Percentiles rank a stretch among this genome's conserved stretches.
Evolutionary conservation across 768 basidiomycete genomes (phyloP).

Genomic region (Boletus pseudo-olivaceus): DNA sequence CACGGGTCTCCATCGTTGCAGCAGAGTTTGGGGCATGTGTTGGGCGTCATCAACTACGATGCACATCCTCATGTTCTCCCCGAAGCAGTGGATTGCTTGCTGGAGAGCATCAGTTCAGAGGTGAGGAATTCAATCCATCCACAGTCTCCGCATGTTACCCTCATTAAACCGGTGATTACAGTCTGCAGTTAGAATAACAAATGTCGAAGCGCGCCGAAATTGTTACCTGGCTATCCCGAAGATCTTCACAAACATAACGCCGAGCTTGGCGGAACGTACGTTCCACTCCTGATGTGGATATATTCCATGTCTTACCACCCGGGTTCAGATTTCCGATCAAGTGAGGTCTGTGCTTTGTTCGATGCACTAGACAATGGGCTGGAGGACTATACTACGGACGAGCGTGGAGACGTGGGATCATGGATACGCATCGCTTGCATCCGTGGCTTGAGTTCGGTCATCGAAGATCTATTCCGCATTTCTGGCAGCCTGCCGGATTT

Average conservation of each 20-base stretch:
- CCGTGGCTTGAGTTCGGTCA: constrained; percentile 54
- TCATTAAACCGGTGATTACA: constrained; percentile 23
- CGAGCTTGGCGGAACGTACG: constrained; percentile 46
- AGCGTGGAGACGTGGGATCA: constrained; percentile 95
- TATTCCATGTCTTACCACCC: constrained; percentile 10
- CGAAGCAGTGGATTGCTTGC: constrained; percentile 54
- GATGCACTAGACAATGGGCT: constrained; percentile 66
- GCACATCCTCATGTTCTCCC: constrained; percentile 50
- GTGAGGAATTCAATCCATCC: constrained; percentile 36
- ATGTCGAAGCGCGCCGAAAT: constrained; percentile 60
- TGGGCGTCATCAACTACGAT: constrained; percentile 68
- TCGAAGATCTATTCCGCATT: constrained; percentile 47
- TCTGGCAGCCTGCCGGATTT: constrained; percentile 44
- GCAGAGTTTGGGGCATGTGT: constrained; percentile 67
- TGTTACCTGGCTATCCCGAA: constrained; percentile 44
- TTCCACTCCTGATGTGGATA: constrained; percentile 12
- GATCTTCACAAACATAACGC: constrained; percentile 44
- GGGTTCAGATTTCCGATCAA: constrained; percentile 45
- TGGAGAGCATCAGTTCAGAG: constrained; percentile 53
- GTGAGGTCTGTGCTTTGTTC: constrained; percentile 46
- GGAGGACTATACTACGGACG: constrained; percentile 88
- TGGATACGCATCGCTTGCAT: constrained; percentile 87
- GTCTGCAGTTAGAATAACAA: constrained; percentile 36
- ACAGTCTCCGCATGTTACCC: constrained; percentile 21
- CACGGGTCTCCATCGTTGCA: constrained; percentile 52